Base-by-base conservation (phyloP, 2,329 filamentous ascomycete genomes). In the Cytospora chrysosperma region DNA sequence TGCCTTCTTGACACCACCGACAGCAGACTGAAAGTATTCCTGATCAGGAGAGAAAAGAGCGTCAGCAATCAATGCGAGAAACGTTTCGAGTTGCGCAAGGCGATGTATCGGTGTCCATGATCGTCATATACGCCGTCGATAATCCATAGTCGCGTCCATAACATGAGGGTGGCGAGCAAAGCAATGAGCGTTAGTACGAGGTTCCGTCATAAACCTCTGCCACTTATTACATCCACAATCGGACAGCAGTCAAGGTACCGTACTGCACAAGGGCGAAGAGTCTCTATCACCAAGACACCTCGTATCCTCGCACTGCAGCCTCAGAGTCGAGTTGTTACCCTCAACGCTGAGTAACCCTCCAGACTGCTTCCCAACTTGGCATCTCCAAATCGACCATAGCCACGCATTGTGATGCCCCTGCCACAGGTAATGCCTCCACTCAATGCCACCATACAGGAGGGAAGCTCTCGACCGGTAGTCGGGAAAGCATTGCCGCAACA, bases 11-110 rank as follows among this genome's bases (percentile, higher is more conserved):
- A 98, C 91, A 68, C 90, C 86, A 70, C 93, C 94, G 76, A 97
- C 88, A 72, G 91, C 90, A 74, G 92, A 89, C 74, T 84, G 80
- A 78, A 99, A 98, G 79, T 98, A 99, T 81, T 99, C 95, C 95
- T 99, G 65, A 67, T 92, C 78, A 80, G 78, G 78, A 77, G 78
- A 77, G 77, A 82, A 81, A 78, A 74, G 73, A 76, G 81, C 78
- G 88, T 92, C 87, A 92, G 90, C 91, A 73, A 81, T 90, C 73
- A 82, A 79, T 75, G 77, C 72, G 75, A 79, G 74, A 68, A 69
- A 30, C 17, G 21, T 15, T 72, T 73, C 70, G 72, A 76, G 69
- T 74, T 71, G 70, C 71, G 15, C 50, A 40, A 47, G 43, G 55
- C 54, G 54, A 61, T 52, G 37, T 54, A 30, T 58, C 57, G 61